Base-by-base conservation (phyloP, 73 alveolate species). In the Paramecium biaurelia region DNA sequence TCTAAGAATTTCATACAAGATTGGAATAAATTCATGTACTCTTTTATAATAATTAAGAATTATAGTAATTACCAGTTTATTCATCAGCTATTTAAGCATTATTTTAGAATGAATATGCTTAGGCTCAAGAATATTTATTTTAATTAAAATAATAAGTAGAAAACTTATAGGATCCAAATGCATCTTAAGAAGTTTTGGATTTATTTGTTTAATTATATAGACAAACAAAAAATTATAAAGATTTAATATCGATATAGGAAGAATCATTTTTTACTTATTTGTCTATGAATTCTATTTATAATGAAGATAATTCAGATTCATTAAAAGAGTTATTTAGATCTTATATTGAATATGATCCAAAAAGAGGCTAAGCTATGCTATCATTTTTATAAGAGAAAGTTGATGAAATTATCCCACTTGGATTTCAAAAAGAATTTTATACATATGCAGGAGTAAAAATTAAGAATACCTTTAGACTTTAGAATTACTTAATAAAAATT, bases 281-380 rank as follows among this genome's bases (percentile, higher is more conserved):
- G 57, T 70, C 86, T 30, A 18, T 32, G 32, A 70, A 70, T 70
- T 70, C 86, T 18, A 70, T 70, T 70, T 70, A 70, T 70, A 70
- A 70, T 32, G 86, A 70, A 15, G 86, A 70, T 21, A 70, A 70
- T 70, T 35, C 47, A 32, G 45, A 70, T 14, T 18, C 32, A 8
- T 70, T 70, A 18, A 70, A 70, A 32, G 86, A 70, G 15, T 32
- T 70, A 14, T 28, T 70, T 32, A 23, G 38, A 35, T 70, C 47
- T 23, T 70, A 70, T 35, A 70, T 70, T 11, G 56, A 32, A 23
- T 35, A 1, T 11, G 86, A 70, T 70, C 47, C 86, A n/a, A 28
- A 32, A 11, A 30, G 86, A 70, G 86, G 86, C 26, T 11, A 70
- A 32, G 86, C 86, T 0, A 32, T 70, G 58, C 7, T 70, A 14